Evolutionary conservation across 73 alveolate species (phyloP).

Genomic region (Paramecium sexaurelia): DNA sequence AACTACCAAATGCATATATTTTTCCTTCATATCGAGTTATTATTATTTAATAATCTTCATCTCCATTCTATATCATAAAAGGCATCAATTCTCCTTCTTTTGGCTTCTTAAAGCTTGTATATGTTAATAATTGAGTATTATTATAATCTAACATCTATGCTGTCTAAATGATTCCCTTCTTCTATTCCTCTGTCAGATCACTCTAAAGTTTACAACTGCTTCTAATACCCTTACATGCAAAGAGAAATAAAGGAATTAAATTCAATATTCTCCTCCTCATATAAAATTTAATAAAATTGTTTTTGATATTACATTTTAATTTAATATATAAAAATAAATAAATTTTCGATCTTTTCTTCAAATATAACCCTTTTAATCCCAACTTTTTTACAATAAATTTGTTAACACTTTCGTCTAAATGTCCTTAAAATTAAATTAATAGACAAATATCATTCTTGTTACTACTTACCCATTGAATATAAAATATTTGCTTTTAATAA

Average conservation of each 20-base stretch:
- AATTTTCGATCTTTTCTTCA: too few relatives aligned
- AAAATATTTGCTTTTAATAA: background rate
- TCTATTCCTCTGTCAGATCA: constrained; percentile 32
- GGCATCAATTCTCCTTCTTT: constrained; percentile 51
- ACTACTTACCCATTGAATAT: background rate
- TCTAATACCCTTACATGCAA: constrained; percentile 5
- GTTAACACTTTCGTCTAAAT: background rate
- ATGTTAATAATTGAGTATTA: constrained; percentile 15
- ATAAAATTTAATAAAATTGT: background rate
- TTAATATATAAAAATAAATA: too few relatives aligned
- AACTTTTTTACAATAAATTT: background rate
- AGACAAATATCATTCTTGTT: background rate
- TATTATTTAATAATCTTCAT: constrained; percentile 24
- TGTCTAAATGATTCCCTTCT: constrained; percentile 11
- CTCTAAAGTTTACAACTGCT: background rate
- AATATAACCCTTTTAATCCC: too few relatives aligned
- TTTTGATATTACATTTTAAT: background rate
- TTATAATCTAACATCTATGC: constrained; percentile 30
- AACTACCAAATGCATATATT: constrained; percentile 10
- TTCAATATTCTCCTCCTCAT: background rate
- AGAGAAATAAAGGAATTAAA: constrained; percentile 5
- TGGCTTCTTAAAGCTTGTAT: constrained; percentile 15
- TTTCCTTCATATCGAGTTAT: constrained; percentile 6
- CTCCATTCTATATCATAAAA: constrained; percentile 5
- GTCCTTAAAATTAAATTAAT: background rate